These are phyloP conservation scores for Boletus coffeatus DNA, from an alignment of 1,284 basidiomycete genomes.

Conservation along the genomic window DNA sequence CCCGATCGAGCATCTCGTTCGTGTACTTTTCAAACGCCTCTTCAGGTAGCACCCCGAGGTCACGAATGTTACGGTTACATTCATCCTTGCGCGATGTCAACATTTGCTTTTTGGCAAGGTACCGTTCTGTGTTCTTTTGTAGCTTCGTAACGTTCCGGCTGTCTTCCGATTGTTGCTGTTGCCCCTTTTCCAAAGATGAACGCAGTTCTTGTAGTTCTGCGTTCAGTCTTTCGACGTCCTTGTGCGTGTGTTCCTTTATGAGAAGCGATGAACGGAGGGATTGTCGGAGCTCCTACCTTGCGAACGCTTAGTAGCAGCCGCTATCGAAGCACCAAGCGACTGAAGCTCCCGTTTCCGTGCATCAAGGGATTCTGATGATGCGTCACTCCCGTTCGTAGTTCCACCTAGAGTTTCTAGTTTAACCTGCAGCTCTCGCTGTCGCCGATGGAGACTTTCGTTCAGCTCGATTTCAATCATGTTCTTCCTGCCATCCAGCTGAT, in stretches of 20 bases:
- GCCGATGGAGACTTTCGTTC: constrained; percentile 80
- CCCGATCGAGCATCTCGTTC: constrained; percentile 76
- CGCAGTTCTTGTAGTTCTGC: constrained; percentile 63
- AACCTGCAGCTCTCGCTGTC: constrained; percentile 69
- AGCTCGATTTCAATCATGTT: constrained; percentile 90
- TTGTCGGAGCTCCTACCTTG: constrained; percentile 45
- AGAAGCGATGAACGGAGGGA: neutral
- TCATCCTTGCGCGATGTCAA: constrained; percentile 83
- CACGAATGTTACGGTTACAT: constrained; percentile 91
- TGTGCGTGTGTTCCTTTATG: constrained; percentile 31
- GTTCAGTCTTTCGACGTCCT: constrained; percentile 63
- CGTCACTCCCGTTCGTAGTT: constrained; percentile 52
- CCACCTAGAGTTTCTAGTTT: constrained; percentile 76
- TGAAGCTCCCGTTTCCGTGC: constrained; percentile 58
- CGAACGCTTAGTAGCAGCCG: constrained; percentile 54
- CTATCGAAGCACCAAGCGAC: constrained; percentile 60
- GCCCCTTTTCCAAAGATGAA: constrained; percentile 66
- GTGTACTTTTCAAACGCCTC: constrained; percentile 97
- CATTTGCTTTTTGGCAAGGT: constrained; percentile 88
- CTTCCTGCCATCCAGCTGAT: constrained; percentile 72
- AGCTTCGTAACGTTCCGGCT: constrained; percentile 80
- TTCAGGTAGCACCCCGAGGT: constrained; percentile 93
- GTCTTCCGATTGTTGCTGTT: constrained; percentile 82
- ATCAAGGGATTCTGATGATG: constrained; percentile 63
- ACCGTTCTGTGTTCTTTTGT: constrained; percentile 93